These are phyloP conservation scores for Diaporthe helianthi DNA, from an alignment of 2,329 filamentous ascomycete genomes.

Conservation along the genomic window DNA sequence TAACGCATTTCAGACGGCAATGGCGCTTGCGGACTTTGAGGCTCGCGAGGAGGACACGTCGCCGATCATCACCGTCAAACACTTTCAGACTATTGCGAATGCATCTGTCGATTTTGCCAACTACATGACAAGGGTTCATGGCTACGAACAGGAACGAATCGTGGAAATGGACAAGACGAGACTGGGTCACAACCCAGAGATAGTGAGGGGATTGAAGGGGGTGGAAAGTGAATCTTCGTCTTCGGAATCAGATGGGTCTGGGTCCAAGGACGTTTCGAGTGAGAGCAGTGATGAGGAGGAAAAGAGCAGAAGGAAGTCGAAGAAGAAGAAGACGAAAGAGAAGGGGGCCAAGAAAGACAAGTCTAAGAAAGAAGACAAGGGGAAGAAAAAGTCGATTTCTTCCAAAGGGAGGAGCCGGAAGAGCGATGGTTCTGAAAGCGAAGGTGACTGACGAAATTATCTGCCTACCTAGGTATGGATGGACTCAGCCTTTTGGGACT, in stretches of 20 bases:
- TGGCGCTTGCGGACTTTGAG: constrained; percentile 8
- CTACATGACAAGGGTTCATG: neutral
- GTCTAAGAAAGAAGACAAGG: neutral
- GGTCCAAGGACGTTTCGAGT: neutral
- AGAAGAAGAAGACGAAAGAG: neutral
- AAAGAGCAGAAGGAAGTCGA: neutral
- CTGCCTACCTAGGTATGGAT: no score
- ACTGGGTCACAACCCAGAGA: neutral
- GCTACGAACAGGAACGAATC: neutral
- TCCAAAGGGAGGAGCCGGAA: neutral
- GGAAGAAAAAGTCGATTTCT: neutral
- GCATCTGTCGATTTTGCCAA: neutral
- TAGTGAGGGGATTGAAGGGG: neutral
- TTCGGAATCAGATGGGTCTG: neutral
- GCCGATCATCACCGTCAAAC: neutral
- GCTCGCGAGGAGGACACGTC: neutral
- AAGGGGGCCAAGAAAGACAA: neutral
- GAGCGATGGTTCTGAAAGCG: neutral
- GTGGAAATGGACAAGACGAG: neutral
- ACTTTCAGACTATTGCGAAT: neutral
- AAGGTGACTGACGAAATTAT: neutral
- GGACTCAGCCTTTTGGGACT: neutral
- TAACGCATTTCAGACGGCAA: constrained; percentile 23
- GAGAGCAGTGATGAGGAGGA: neutral
- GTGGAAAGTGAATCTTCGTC: neutral